Evolutionary conservation across 441 rosid species (phyloP), one percentile per base, ranked within the genome.

Genomic region (Croton laevigatus): DNA sequence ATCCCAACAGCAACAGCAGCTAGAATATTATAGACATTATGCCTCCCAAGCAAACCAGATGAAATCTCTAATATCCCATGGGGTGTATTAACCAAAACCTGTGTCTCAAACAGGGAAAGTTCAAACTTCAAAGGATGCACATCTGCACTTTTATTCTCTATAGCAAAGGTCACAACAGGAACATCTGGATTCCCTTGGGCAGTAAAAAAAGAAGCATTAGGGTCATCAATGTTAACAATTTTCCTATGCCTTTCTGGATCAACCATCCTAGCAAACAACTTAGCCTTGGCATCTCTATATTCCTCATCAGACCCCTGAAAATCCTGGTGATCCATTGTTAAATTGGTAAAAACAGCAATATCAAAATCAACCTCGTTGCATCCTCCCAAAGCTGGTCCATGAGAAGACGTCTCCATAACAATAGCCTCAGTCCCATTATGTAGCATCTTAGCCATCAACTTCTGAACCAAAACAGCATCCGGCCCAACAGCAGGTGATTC

Each of bases 381-480:
- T 73, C 87, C 86, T 79, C 92, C 90, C 65, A 76, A 65, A 59
- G 91, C 86, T 69, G 92, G 80, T 57, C 82, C 92, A 45, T 86
- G 86, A 63, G 91, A 87, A 81, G 96, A 88, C 48, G 90, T 87
- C 84, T 95, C 99, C 93, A 92, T 84, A 60, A 93, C 96, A 62
- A 88, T 80, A 40, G 96, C 86, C 80, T 95, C 97, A 46, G 92
- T 83, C 73, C 98, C 98, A 65, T 92, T 95, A 74, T 85, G 86
- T 57, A 87, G 79, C 98, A 92, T 92, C 90, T 89, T 95, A 46
- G 98, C 99, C 94, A 92, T 92, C 89, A 87, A 79, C 71, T 87
- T 88, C 82, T 95, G 99, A 82, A 92, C 91, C 83, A 83, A 62
- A 70, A 88, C 92, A 38, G 97, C 88, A 86, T 92, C 97, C 3